phyloP scores from a whole-genome alignment of 805 yeast genomes.

The Wickerhamiella allomyrinae region DNA sequence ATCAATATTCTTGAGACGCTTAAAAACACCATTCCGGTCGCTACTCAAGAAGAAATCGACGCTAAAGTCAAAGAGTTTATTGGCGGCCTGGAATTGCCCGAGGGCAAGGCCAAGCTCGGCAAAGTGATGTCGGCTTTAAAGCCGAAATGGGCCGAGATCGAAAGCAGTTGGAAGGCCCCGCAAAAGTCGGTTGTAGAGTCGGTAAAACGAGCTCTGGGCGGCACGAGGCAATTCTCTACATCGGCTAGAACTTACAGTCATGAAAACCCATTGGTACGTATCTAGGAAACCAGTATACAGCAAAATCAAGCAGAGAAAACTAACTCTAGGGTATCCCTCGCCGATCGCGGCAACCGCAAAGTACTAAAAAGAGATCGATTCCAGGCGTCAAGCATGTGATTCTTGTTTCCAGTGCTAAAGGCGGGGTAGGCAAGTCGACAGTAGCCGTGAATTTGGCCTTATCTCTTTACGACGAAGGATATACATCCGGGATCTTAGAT shows the following conservation, averaged over 20 bases:
- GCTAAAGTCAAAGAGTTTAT: constrained; percentile 20
- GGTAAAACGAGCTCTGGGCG: constrained; percentile 14
- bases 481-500: constrained; percentile 56
- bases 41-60: constrained; percentile 33
- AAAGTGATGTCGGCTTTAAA: constrained; percentile 15
- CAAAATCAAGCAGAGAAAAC: constrained; percentile 5
- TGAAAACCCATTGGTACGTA: constrained; percentile 42
- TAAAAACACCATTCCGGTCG: constrained; percentile 31
- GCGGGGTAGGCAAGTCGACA: constrained; percentile 73
- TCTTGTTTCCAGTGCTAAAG: constrained; percentile 62
- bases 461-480: constrained; percentile 39
- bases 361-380: constrained; percentile 28
- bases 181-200: constrained; percentile 18
- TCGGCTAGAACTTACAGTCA: constrained; percentile 21
- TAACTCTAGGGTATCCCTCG: constrained; percentile 32
- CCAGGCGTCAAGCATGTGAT: constrained; percentile 48
- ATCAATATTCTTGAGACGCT: constrained; percentile 30
- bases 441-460: constrained; percentile 54
- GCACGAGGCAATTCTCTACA: constrained; percentile 19
- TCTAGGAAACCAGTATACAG: not conserved
- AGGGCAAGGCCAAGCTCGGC: constrained; percentile 13
- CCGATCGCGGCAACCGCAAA: constrained; percentile 8
- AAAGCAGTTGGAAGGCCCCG: constrained; percentile 22
- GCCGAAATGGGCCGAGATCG: constrained; percentile 17
- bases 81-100: constrained; percentile 7